Base-by-base conservation (phyloP, 129 eudicot species). In the Oenanthe sinensis region DNA sequence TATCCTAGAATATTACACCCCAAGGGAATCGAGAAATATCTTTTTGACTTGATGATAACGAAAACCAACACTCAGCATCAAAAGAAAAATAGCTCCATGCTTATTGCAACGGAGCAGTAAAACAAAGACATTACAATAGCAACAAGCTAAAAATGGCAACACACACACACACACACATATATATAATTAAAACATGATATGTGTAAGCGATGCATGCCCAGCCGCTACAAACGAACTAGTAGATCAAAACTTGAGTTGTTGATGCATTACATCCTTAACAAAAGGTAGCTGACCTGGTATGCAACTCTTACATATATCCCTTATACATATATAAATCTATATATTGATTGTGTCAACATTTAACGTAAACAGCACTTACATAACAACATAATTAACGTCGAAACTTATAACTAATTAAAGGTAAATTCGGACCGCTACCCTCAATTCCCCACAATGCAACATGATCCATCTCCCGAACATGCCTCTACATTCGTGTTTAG, bases 381-480 rank as follows among this genome's bases (percentile, higher is more conserved):
- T 30, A 28, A 65, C 11, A 65, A 33, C 36, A 33, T 33, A 33
- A 33, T 33, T 0, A 26, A 11, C 36, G 16, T 63, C 3, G 28
- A 24, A 24, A 28, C 5, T 24, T 11, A 65, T 4, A 65, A 24
- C 3, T n/a, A 28, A 4, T 8, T 48, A 48, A 67, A 81, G 84
- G 71, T 75, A 77, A 79, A 83, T 22, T 93, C 98, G 98, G 98
- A 93, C 98, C 98, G 98, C 78, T 89, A 83, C 91, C 98, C 97
- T 89, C 97, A 91, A 93, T 90, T 93, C 98, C 98, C 98, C 96
- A 90, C 96, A 79, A 81, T 84, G 91, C 94, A 90, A 92, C 76
- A 80, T 42, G 78, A 44, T 67, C 88, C 24, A 37, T 69, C 75
- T 30, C 42, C 72, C 43, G 5, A 5, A 0, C 15, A 3, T 13